Base-by-base conservation (phyloP, 1,284 basidiomycete genomes). In the Cryptococcus sp. region DNA sequence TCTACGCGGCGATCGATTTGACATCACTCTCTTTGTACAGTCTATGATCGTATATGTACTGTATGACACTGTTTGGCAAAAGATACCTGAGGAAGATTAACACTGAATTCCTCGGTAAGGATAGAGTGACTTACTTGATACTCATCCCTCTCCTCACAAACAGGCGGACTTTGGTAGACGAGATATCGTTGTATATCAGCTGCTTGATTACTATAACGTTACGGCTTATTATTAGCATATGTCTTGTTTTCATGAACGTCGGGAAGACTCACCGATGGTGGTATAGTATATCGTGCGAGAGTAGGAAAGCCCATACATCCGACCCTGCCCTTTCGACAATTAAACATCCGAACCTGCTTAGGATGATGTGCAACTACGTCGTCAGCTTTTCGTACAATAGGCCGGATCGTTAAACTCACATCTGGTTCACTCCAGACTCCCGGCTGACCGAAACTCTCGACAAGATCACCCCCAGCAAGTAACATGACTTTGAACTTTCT, bases 171-270 rank as follows among this genome's bases (percentile, higher is more conserved):
- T 98, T 98, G 24, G 92, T 96, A 54, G 87, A 91, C 16, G 91
- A 94, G 45, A 99, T 94, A 72, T 99, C 94, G 73, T 98, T 98
- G 75, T 98, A 92, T 62, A 98, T 98, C 49, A 97, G 83, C 75
- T 98, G 94, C 52, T 89, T 86, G 66, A 96, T 88, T 60, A 98
- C 85, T 69, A 91, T 85, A 59, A 98, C 92, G 72, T 98, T 98
- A 68, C 85, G 81, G 40, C 74, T 73, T 45, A 22, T 43, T 14
- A 24, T 43, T 19, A 52, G 11, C 10, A 14, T 28, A 11, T 1
- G 25, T 10, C 16, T 14, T 18, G 4, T 36, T n/a, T 23, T 16
- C 16, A 23, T 34, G 13, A 24, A 22, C 19, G 14, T 14, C 24
- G 2, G 13, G 14, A 9, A 44, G 13, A 61, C 72, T 56, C 50